Evolutionary conservation across 192 early-diverging fungal species (phyloP).

Genomic region (Linderina pennispora): DNA sequence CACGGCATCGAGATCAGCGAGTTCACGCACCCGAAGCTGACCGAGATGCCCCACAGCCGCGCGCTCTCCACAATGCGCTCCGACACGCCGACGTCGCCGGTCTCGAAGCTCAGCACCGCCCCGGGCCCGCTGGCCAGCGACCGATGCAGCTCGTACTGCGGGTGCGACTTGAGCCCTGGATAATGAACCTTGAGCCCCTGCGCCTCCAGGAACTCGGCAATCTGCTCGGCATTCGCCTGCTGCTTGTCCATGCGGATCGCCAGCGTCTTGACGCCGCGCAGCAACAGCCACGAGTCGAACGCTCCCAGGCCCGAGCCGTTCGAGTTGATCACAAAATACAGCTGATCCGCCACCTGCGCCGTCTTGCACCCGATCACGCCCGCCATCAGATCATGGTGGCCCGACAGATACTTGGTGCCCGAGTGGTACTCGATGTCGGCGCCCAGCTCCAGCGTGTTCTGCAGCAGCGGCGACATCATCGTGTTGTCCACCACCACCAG

Average conservation of each 20-base stretch:
- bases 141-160: slow-evolving; percentile 77
- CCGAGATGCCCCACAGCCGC: slow-evolving; percentile 85
- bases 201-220: slow-evolving; percentile 77
- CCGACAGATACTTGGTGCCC: slow-evolving; percentile 94
- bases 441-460: slow-evolving; percentile 81
- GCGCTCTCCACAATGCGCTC: slow-evolving; percentile 79
- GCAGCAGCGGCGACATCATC: slow-evolving; percentile 97
- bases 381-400: slow-evolving; percentile 99
- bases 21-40: slow-evolving; percentile 98
- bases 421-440: slow-evolving; percentile 95
- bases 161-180: slow-evolving; percentile 78
- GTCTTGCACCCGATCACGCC: slow-evolving; percentile 82
- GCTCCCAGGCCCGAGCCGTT: slow-evolving; percentile 86
- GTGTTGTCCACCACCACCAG: slow-evolving; percentile 97
- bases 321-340: slow-evolving; percentile 94
- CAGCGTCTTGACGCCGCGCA: slow-evolving; percentile 94
- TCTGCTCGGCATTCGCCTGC: slow-evolving; percentile 71
- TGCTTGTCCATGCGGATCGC: slow-evolving; percentile 95
- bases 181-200: slow-evolving; percentile 83
- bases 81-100: slow-evolving; percentile 71
- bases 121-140: slow-evolving; percentile 79
- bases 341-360: slow-evolving; percentile 66
- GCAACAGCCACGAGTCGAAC: slow-evolving; percentile 88
- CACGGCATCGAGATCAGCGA: slow-evolving; percentile 98
- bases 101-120: slow-evolving; percentile 93